phyloP scores from a whole-genome alignment of 164 flowering plant species.

The Piper longum region DNA sequence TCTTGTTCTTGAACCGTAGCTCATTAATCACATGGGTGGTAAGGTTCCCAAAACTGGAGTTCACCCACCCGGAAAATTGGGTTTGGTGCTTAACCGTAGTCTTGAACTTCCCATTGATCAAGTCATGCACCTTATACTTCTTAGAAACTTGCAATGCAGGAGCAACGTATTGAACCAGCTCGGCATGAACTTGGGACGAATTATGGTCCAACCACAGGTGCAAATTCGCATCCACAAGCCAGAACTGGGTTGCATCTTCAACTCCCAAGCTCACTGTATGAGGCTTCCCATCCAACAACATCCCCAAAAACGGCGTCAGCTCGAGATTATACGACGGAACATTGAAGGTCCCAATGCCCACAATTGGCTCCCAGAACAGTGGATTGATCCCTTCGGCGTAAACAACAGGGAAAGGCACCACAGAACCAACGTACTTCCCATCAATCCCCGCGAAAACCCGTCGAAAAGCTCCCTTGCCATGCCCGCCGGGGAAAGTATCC shows the following conservation, averaged over 20 bases:
- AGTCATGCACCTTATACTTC: constrained; percentile 10
- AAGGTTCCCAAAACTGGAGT: constrained; percentile 39
- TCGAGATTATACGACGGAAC: constrained; percentile 70
- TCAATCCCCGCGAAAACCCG: constrained; percentile 56
- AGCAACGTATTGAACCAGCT: constrained; percentile 6
- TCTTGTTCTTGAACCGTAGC: constrained; percentile 27
- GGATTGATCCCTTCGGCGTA: constrained; percentile 89
- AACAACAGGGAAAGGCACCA: constrained; percentile 60
- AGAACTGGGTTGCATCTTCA: constrained; percentile 31
- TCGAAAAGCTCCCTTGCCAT: constrained; percentile 65
- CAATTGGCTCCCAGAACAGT: constrained; percentile 83
- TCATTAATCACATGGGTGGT: constrained; percentile 27
- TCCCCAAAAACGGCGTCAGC: constrained; percentile 57
- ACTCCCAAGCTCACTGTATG: constrained; percentile 50
- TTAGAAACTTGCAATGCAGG: constrained; percentile 14
- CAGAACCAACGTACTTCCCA: constrained; percentile 44
- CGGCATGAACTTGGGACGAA: constrained; percentile 25
- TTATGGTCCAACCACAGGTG: constrained; percentile 62
- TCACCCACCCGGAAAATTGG: constrained; percentile 48
- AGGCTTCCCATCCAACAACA: constrained; percentile 37
- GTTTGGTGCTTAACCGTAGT: constrained; percentile 23
- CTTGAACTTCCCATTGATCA: constrained; percentile 43
- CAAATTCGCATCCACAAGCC: constrained; percentile 83
- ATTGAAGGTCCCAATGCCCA: constrained; percentile 65
- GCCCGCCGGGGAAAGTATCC: constrained; percentile 29